Evolutionary conservation across 2,329 filamentous ascomycete species (phyloP).

Genomic region (Verticillium albo-atrum): DNA sequence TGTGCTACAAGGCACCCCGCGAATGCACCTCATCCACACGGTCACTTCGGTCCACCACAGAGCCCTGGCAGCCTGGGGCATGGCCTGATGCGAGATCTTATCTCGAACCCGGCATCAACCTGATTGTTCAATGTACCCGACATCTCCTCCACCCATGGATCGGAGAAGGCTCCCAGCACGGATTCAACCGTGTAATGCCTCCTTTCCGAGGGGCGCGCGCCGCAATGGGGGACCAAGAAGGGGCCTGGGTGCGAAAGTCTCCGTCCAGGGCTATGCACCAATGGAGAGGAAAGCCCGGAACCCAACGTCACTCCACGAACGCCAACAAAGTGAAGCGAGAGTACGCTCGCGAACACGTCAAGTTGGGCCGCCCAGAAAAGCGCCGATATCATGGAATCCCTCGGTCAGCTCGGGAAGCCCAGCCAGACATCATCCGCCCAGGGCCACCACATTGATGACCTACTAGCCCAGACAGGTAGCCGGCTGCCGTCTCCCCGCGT

Average conservation of each 20-base stretch:
- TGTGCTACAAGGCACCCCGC: not conserved
- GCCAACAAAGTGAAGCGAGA: not conserved
- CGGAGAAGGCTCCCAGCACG: not conserved
- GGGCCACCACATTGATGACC: not conserved
- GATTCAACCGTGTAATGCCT: not conserved
- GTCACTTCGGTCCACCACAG: not conserved
- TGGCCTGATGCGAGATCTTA: not conserved
- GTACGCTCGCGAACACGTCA: not conserved
- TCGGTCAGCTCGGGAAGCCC: not conserved
- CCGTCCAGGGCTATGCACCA: not conserved
- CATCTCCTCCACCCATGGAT: not conserved
- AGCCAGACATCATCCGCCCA: not conserved
- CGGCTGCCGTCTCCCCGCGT: not conserved
- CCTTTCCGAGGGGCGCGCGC: not conserved
- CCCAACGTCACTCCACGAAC: not conserved
- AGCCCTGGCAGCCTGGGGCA: not conserved
- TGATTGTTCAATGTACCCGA: not conserved
- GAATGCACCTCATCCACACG: not conserved
- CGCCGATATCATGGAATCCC: not conserved
- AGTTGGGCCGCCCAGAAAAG: not conserved
- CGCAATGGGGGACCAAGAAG: not conserved
- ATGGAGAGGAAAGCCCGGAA: not conserved
- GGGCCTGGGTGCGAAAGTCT: not conserved
- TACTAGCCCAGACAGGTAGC: not conserved
- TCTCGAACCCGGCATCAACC: not conserved